A percentile compares a stretch with the other conserved stretches of the same genome.
phyloP scores from a whole-genome alignment of 176 grass and related monocot genomes.

The Zoysia japonica region DNA sequence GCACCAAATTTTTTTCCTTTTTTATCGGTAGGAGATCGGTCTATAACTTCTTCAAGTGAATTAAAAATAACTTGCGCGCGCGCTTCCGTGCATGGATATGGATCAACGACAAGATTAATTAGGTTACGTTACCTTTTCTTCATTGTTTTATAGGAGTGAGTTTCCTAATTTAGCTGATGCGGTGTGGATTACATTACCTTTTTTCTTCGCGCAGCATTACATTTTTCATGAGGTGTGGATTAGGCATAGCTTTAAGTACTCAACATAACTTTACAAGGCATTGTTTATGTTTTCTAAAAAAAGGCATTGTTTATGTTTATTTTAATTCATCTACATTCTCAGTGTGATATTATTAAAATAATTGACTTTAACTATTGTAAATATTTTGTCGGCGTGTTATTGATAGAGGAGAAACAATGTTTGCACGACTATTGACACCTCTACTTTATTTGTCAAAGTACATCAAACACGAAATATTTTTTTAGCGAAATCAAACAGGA shows the following conservation, averaged over 20 bases:
- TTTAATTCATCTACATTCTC: background rate
- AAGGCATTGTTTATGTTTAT: background rate
- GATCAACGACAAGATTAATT: background rate
- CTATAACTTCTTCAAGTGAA: too few species aligned
- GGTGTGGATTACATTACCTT: background rate
- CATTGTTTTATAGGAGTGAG: background rate
- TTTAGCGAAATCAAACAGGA: too few species aligned
- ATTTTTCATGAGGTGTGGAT: background rate
- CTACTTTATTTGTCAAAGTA: background rate
- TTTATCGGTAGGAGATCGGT: too few species aligned
- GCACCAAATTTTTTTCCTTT: too few species aligned
- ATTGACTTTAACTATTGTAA: too few species aligned
- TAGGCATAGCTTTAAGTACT: background rate
- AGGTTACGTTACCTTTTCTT: background rate
- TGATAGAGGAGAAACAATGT: background rate
- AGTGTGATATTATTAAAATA: too few species aligned
- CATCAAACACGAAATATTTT: too few species aligned
- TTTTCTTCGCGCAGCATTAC: background rate
- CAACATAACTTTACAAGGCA: background rate
- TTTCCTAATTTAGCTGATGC: background rate
- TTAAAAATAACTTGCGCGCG: too few species aligned
- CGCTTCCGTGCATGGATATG: background rate
- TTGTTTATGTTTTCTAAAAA: background rate
- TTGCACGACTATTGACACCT: background rate
- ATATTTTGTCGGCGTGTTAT: too few species aligned